A percentile compares a stretch with the other conserved stretches of the same genome.
Evolutionary conservation across 495 filamentous ascomycete species (phyloP).

Genomic region (Aspergillus ellipticus): DNA sequence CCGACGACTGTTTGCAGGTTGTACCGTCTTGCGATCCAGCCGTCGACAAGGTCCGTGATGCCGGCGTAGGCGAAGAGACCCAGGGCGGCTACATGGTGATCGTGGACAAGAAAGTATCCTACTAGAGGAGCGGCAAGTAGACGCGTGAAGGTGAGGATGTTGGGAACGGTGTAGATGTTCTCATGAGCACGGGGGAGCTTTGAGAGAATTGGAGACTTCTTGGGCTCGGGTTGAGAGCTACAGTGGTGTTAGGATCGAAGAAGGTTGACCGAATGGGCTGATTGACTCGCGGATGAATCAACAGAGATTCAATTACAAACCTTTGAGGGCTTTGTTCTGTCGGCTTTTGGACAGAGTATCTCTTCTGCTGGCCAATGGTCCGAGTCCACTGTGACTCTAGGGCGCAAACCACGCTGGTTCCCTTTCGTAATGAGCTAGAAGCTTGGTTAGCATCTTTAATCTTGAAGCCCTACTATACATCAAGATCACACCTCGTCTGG

Average conservation of each 20-base stretch:
- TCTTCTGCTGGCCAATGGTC: slow-evolving; percentile 14
- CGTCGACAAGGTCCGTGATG: slow-evolving; percentile 86
- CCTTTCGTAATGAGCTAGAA: slow-evolving; percentile 4
- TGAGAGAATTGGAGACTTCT: slow-evolving; percentile 42
- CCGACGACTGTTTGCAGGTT: slow-evolving; percentile 90
- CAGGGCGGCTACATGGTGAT: slow-evolving; percentile 73
- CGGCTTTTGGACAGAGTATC: slow-evolving; percentile 25
- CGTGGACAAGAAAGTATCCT: slow-evolving; percentile 83
- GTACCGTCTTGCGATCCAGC: slow-evolving; percentile 84
- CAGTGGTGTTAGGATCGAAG: slow-evolving; percentile 2
- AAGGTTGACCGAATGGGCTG: neutral
- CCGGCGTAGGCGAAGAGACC: slow-evolving; percentile 87
- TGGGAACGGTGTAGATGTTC: slow-evolving; percentile 95
- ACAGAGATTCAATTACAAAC: slow-evolving; percentile 14
- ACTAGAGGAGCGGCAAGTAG: slow-evolving; percentile 80
- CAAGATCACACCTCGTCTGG: neutral
- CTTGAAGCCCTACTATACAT: neutral
- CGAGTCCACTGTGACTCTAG: slow-evolving; percentile 3
- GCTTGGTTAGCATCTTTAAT: neutral
- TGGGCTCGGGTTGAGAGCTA: slow-evolving; percentile 14
- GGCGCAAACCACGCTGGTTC: neutral
- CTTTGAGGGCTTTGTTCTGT: slow-evolving; percentile 17
- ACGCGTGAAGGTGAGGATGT: slow-evolving; percentile 84
- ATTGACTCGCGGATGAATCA: neutral
- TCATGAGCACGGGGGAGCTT: slow-evolving; percentile 61